These are phyloP conservation scores for Trichoderma endophyticum DNA, from an alignment of 2,329 filamentous ascomycete genomes.

Conservation along the genomic window DNA sequence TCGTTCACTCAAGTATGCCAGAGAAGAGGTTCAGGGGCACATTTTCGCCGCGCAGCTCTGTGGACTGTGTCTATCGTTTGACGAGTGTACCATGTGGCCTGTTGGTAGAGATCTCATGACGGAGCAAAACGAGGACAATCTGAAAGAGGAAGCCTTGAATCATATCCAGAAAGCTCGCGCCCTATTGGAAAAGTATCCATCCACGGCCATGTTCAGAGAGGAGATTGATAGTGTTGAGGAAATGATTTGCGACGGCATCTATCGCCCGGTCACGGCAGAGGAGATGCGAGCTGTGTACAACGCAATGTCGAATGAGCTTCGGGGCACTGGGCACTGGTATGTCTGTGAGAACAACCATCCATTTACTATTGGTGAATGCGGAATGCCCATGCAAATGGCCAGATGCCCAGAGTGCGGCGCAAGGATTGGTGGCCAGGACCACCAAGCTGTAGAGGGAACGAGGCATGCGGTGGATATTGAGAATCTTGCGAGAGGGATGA, in stretches of 20 bases:
- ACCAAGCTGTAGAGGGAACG: slow-evolving; percentile 51
- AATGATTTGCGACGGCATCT: slow-evolving; percentile 32
- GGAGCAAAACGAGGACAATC: slow-evolving; percentile 11
- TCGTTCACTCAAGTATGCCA: slow-evolving; percentile 31
- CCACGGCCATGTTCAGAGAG: not conserved
- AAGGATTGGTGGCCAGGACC: slow-evolving; percentile 52
- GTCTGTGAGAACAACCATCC: slow-evolving; percentile 31
- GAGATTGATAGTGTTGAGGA: slow-evolving; percentile 7
- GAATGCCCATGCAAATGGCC: slow-evolving; percentile 60
- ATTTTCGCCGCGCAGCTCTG: slow-evolving; percentile 49
- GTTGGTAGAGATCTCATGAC: not conserved
- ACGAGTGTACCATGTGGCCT: slow-evolving; percentile 1
- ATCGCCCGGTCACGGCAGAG: slow-evolving; percentile 39
- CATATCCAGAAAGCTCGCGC: not conserved
- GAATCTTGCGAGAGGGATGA: not conserved
- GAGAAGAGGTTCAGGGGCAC: slow-evolving; percentile 49
- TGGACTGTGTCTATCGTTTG: slow-evolving; percentile 31
- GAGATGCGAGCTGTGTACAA: slow-evolving; percentile 43
- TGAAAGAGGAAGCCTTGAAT: slow-evolving; percentile 15
- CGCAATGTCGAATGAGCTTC: slow-evolving; percentile 44
- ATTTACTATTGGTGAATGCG: slow-evolving; percentile 64
- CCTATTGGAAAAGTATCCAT: not conserved
- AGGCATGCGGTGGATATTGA: slow-evolving; percentile 36
- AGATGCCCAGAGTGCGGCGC: slow-evolving; percentile 61
- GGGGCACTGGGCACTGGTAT: slow-evolving; percentile 37